These are phyloP conservation scores for Glycine latifolia DNA, from an alignment of 306 rosid species.

Conservation along the genomic window DNA sequence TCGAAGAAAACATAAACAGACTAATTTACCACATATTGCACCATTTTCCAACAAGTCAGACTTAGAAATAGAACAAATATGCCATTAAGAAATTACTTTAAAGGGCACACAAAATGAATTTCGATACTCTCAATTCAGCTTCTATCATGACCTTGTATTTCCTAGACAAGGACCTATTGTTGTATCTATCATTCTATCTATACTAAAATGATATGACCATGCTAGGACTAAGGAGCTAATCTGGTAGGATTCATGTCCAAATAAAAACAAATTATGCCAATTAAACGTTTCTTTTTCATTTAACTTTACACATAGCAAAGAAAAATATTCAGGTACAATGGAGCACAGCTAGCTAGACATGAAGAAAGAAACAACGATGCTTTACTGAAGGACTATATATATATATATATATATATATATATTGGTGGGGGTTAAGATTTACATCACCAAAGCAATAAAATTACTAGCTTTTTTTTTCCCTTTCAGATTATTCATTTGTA, in stretches of 20 bases:
- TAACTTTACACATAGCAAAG: background rate
- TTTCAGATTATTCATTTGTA: background rate
- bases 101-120: conserved; percentile 26
- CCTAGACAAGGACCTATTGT: background rate
- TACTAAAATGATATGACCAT: conserved; percentile 9
- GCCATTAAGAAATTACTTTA: conserved; percentile 21
- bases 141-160: conserved; percentile 26
- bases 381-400: conserved; percentile 13
- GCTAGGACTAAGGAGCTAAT: conserved; percentile 1
- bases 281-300: background rate
- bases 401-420: background rate
- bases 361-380: conserved; percentile 6
- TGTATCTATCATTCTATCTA: background rate
- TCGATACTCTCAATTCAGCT: conserved; percentile 28
- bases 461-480: background rate
- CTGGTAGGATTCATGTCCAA: conserved; percentile 13
- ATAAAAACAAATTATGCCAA: conserved; percentile 26
- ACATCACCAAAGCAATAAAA: conserved; percentile 13
- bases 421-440: background rate
- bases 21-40: conserved; percentile 1
- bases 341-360: conserved; percentile 3
- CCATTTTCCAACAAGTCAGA: conserved; percentile 19
- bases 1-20: conserved; percentile 30
- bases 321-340: background rate
- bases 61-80: conserved; percentile 15